A percentile compares a stretch with the other conserved stretches of the same genome.
Conservation (phyloP, 2,329 filamentous ascomycete genomes). For the Fusarium subtropicale region DNA sequence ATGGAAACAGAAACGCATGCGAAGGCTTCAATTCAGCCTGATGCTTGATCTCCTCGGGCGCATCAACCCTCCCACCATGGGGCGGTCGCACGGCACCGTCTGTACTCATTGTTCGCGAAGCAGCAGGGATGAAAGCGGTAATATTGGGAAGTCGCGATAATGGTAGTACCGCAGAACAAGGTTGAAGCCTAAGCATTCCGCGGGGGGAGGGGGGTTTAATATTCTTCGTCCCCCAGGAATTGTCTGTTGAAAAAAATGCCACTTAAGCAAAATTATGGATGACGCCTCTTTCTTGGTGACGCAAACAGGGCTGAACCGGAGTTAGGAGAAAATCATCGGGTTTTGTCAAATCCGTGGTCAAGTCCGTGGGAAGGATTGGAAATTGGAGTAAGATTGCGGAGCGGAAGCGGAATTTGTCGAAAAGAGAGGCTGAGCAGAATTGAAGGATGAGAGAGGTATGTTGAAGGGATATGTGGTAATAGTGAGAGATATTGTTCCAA, state of each 20-base stretch:
- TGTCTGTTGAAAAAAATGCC: conserved; percentile 11
- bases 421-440: conserved; percentile 1
- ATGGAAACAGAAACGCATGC: conserved; percentile 73
- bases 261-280: conserved; percentile 37
- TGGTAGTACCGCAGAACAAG: conserved; percentile 55
- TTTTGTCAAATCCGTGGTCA: conserved; percentile 32
- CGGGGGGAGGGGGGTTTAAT: conserved; percentile 42
- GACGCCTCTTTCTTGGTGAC: conserved; percentile 42
- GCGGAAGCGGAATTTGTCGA: background rate
- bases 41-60: conserved; percentile 43
- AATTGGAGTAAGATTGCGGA: conserved; percentile 21
- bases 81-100: conserved; percentile 47
- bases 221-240: conserved; percentile 38
- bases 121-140: conserved; percentile 44
- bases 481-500: conserved; percentile 6
- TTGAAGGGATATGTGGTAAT: background rate
- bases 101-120: conserved; percentile 50
- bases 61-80: conserved; percentile 34
- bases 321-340: conserved; percentile 43
- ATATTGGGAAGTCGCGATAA: conserved; percentile 55
- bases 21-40: conserved; percentile 47
- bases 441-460: conserved; percentile 8
- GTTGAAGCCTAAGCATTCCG: conserved; percentile 61
- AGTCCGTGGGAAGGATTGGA: conserved; percentile 32
- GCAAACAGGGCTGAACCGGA: conserved; percentile 36